Evolutionary conservation across 2,329 filamentous ascomycete species (phyloP), one percentile per base, ranked within the genome.

Genomic region (Exophiala viscosa): DNA sequence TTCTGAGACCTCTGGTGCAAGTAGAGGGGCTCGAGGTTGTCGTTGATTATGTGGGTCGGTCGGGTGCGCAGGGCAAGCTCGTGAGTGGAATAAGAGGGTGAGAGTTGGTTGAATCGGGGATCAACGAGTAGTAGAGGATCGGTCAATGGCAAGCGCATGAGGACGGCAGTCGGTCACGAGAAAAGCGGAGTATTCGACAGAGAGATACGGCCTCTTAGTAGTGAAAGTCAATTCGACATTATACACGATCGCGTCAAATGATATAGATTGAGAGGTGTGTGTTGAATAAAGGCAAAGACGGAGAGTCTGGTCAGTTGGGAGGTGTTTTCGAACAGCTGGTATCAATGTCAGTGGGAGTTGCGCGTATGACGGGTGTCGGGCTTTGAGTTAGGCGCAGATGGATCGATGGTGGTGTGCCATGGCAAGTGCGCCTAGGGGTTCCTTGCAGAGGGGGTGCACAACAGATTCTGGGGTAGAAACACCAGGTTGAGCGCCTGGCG

Each of bases 61-160:
- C 8, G 23, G 23, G 23, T 50, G 34, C 35, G 49, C 45, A 43
- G 50, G 35, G 40, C 23, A 32, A 38, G 20, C 8, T 42, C 40
- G 18, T 20, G 17, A 23, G 45, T 5, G 31, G 40, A 33, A 18
- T 20, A 28, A 32, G 41, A 39, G 41, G 20, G 20, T 28, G 33
- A 35, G 44, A 47, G 39, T 33, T 18, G 50, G 38, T 32, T 50
- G 46, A 50, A 15, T 45, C 31, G 43, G 40, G 36, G 47, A 34
- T 42, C 35, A 35, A 50, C 35, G 35, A 20, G 14, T 35, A 31
- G 23, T 28, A 28, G 34, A 48, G 38, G 50, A 43, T 47, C 44
- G 47, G 46, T 57, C 54, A 57, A 43, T 51, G 50, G 54, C 48
- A 31, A 44, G 44, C 11, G 35, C 35, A 50, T 48, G 52, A 38